Evolutionary conservation across 2,329 filamentous ascomycete species (phyloP).

Genomic region (Rutstroemia sydowiana): DNA sequence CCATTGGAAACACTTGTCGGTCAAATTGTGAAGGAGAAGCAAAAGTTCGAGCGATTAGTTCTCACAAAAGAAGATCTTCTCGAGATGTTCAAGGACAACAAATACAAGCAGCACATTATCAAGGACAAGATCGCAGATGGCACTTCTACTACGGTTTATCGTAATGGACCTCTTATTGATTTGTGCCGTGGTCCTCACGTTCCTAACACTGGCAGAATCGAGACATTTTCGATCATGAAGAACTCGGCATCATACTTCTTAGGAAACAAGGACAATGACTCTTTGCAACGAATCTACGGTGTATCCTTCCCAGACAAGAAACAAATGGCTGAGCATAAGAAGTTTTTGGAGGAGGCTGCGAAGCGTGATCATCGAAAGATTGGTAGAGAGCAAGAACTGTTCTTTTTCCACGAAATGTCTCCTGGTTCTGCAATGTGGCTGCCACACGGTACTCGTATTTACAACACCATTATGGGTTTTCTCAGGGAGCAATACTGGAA

Average conservation of each 20-base stretch:
- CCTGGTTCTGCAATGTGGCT: slow-evolving; percentile 90
- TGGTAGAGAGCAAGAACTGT: slow-evolving; percentile 91
- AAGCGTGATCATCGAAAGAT: slow-evolving; percentile 94
- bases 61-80: slow-evolving; percentile 86
- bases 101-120: slow-evolving; percentile 98
- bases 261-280: slow-evolving; percentile 88
- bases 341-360: slow-evolving; percentile 94
- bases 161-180: slow-evolving; percentile 86
- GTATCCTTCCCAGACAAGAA: slow-evolving; percentile 97
- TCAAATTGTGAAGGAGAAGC: slow-evolving; percentile 92
- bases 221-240: slow-evolving; percentile 91
- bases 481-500: slow-evolving; percentile 85
- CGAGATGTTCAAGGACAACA: slow-evolving; percentile 97
- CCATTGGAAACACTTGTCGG: slow-evolving; percentile 72
- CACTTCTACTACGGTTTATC: slow-evolving; percentile 88
- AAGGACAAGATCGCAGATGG: slow-evolving; percentile 84
- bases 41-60: slow-evolving; percentile 83
- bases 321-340: slow-evolving; percentile 83
- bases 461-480: slow-evolving; percentile 78
- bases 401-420: slow-evolving; percentile 93
- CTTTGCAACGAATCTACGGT: slow-evolving; percentile 91
- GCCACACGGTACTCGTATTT: slow-evolving; percentile 86
- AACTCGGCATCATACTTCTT: slow-evolving; percentile 76
- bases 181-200: slow-evolving; percentile 93
- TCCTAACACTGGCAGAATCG: slow-evolving; percentile 85